phyloP scores from a whole-genome alignment of 192 early-diverging fungal genomes.

The Chytriomyces confervae region DNA sequence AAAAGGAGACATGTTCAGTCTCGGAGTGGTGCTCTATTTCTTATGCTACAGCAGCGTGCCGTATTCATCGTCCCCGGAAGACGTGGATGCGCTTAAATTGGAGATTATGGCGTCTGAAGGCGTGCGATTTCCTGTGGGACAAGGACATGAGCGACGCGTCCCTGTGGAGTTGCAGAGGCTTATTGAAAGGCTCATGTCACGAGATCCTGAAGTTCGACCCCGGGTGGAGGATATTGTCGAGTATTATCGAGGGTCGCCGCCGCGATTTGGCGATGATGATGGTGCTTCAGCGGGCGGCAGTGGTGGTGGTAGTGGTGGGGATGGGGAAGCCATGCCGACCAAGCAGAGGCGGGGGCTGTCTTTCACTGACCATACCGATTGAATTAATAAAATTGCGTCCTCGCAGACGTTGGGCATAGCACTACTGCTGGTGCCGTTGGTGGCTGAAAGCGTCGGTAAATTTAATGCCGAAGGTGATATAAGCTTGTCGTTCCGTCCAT shows the following conservation, averaged over 20 bases:
- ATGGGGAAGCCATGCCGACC: neutral
- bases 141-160: slow-evolving; percentile 46
- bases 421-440: too few relatives aligned
- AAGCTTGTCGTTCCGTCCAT: too few relatives aligned
- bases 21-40: slow-evolving; percentile 93
- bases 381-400: neutral
- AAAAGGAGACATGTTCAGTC: slow-evolving; percentile 93
- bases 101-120: slow-evolving; percentile 76
- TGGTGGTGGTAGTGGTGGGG: neutral
- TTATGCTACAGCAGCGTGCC: slow-evolving; percentile 87
- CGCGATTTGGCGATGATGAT: slow-evolving; percentile 7
- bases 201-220: slow-evolving; percentile 63
- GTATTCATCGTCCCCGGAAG: slow-evolving; percentile 72
- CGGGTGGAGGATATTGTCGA: slow-evolving; percentile 65
- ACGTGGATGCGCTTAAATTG: slow-evolving; percentile 80
- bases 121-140: slow-evolving; percentile 42
- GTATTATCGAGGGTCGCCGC: slow-evolving; percentile 15
- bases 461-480: too few relatives aligned
- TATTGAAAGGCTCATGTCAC: slow-evolving; percentile 59
- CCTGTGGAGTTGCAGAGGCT: slow-evolving; percentile 63
- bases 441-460: too few relatives aligned
- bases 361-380: slow-evolving; percentile 1
- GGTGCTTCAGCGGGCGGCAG: neutral
- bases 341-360: slow-evolving; percentile 15
- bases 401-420: too few relatives aligned